phyloP scores from a whole-genome alignment of 2,329 filamentous ascomycete species.

The Talaromyces sp. region DNA sequence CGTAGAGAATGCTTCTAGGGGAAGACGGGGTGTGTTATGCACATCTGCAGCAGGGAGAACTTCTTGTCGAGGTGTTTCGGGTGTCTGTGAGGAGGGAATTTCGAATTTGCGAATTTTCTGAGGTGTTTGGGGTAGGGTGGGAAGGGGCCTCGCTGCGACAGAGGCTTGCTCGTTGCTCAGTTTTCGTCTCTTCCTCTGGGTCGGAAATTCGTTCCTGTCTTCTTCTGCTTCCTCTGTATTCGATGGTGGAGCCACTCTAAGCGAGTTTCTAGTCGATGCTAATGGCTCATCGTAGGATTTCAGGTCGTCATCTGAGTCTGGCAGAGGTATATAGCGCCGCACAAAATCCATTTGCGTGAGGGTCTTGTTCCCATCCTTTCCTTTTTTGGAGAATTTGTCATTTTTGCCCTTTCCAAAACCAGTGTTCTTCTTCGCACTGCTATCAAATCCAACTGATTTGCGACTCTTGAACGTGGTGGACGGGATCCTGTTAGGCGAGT shows the following conservation, averaged over 20 bases:
- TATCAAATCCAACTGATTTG: not conserved
- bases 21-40: constrained; percentile 22
- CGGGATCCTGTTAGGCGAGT: constrained; percentile 5
- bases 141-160: not conserved
- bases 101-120: constrained; percentile 27
- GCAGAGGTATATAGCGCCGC: constrained; percentile 28
- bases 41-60: constrained; percentile 35
- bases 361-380: constrained; percentile 29
- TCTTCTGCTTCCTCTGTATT: not conserved
- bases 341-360: constrained; percentile 42
- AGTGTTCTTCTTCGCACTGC: constrained; percentile 14
- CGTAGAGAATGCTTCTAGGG: constrained; percentile 16
- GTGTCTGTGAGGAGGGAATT: constrained; percentile 41
- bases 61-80: constrained; percentile 35
- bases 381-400: constrained; percentile 5
- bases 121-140: constrained; percentile 26
- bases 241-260: not conserved
- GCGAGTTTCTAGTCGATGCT: not conserved
- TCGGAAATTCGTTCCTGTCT: not conserved
- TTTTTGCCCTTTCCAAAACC: constrained; percentile 21
- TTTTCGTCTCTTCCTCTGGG: constrained; percentile 20
- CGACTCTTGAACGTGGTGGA: constrained; percentile 6
- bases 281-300: not conserved
- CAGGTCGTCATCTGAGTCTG: constrained; percentile 24
- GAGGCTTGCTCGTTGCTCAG: constrained; percentile 10